Base-by-base conservation (phyloP, 441 rosid species). In the Aquilaria agallochum region DNA sequence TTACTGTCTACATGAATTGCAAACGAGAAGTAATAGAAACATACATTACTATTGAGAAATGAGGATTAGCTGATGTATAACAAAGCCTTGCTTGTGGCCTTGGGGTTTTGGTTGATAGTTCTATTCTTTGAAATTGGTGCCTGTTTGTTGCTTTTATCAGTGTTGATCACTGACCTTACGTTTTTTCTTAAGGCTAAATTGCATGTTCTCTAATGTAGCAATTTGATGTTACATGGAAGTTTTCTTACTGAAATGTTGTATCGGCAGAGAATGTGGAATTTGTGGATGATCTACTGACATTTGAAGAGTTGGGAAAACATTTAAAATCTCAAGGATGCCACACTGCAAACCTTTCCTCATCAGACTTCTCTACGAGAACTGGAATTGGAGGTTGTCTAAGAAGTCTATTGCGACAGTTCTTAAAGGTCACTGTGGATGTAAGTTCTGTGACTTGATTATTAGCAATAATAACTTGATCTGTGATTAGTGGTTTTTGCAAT, bases 261-360 rank as follows among this genome's bases (percentile, higher is more conserved):
- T 68, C 9, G 45, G 54, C 88, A 95, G 99, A 83, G 78, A 92
- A 95, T 73, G 68, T 95, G 86, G 99, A 92, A 80, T 85, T 95
- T 73, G 93, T 92, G 70, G 97, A 95, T 67, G 98, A 95, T 80
- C 77, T 86, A 45, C 36, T 80, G 72, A 88, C 99, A 45, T 92
- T 88, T 56, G 73, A 89, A 71, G 92, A 89, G 68, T 90, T 95
- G 63, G 88, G 80, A 11, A 68, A 69, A 45, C 85, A 82, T 67
- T 78, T 95, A 75, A 89, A 78, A 73, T 81, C 90, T 72, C 80
- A 78, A 66, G 95, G 97, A 61, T 88, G 85, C 59, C 89, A 81
- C 66, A 95, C 91, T 49, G 98, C 98, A 46, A 92, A 82, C 76
- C 99, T 95, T 74, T 92, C 95, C 58, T 92, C 97, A 1, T 45